Evolutionary conservation across 1,139 yeast species (phyloP).

Genomic region (Zygosaccharomyces pseudobailii): DNA sequence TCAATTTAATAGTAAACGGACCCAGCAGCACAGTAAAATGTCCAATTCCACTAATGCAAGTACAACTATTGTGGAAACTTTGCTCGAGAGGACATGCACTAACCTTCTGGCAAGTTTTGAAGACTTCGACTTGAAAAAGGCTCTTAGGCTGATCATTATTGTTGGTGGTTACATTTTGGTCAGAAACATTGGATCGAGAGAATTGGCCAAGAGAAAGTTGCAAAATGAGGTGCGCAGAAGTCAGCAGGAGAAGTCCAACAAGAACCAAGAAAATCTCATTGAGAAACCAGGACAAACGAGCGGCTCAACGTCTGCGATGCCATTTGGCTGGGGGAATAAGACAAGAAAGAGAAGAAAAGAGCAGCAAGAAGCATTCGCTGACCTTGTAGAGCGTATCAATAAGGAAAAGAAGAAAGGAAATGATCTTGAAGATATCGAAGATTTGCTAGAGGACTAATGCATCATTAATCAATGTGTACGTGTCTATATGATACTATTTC

Average conservation of each 20-base stretch:
- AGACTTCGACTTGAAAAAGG: constrained; percentile 36
- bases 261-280: constrained; percentile 41
- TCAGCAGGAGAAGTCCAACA: constrained; percentile 33
- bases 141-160: constrained; percentile 40
- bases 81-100: constrained; percentile 13
- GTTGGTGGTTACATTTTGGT: constrained; percentile 44
- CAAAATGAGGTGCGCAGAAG: constrained; percentile 48
- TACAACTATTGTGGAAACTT: neutral
- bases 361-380: constrained; percentile 51
- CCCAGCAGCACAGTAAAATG: neutral
- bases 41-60: neutral
- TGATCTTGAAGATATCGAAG: constrained; percentile 60
- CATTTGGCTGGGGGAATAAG: constrained; percentile 76
- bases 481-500: neutral
- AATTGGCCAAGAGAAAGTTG: constrained; percentile 47
- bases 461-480: neutral
- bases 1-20: neutral
- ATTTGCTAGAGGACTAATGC: constrained; percentile 50
- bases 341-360: constrained; percentile 56
- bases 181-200: constrained; percentile 40
- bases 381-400: constrained; percentile 43
- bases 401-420: constrained; percentile 45
- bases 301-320: constrained; percentile 33
- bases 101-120: constrained; percentile 15
- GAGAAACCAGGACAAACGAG: constrained; percentile 34